phyloP scores from a whole-genome alignment of 257 asterid species.

The Knoxia roxburghii region DNA sequence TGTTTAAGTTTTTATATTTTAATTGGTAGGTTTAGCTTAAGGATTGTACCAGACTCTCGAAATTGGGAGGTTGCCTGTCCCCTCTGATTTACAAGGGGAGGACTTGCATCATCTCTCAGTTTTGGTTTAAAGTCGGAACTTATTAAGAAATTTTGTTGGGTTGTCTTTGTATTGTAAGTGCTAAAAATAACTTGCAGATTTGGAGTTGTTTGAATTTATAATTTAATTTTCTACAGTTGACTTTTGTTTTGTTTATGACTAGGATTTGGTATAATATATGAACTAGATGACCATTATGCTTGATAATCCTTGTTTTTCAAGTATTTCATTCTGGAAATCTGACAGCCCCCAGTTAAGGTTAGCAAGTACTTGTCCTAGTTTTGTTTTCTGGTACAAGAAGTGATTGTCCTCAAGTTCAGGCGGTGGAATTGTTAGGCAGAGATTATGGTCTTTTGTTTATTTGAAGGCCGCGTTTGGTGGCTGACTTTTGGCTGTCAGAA shows the following conservation, averaged over 20 bases:
- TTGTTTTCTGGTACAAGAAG: no score
- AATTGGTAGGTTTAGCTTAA: conserved; percentile 30
- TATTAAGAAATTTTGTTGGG: conserved; percentile 32
- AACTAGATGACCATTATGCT: no score
- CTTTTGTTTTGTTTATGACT: conserved; percentile 12
- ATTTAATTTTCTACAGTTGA: conserved; percentile 18
- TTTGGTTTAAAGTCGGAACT: conserved; percentile 26
- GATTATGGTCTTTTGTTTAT: no score
- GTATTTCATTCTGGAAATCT: no score
- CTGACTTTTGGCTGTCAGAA: no score
- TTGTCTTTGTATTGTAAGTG: conserved; percentile 36
- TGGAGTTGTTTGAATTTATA: conserved; percentile 26
- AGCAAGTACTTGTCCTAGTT: no score
- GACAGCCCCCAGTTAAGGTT: no score
- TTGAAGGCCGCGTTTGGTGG: no score
- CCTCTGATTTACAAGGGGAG: conserved; percentile 20
- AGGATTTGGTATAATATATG: neutral
- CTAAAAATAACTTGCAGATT: conserved; percentile 31
- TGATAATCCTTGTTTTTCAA: no score
- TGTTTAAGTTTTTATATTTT: conserved; percentile 27
- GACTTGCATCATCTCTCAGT: conserved; percentile 16
- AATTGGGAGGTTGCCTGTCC: conserved; percentile 17
- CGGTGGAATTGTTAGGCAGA: no score
- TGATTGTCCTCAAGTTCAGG: no score
- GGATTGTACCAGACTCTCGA: conserved; percentile 27